Evolutionary conservation across 2,329 filamentous ascomycete genomes (phyloP), one percentile per base, ranked within the genome.

Genomic region (Fusarium marasasianum): DNA sequence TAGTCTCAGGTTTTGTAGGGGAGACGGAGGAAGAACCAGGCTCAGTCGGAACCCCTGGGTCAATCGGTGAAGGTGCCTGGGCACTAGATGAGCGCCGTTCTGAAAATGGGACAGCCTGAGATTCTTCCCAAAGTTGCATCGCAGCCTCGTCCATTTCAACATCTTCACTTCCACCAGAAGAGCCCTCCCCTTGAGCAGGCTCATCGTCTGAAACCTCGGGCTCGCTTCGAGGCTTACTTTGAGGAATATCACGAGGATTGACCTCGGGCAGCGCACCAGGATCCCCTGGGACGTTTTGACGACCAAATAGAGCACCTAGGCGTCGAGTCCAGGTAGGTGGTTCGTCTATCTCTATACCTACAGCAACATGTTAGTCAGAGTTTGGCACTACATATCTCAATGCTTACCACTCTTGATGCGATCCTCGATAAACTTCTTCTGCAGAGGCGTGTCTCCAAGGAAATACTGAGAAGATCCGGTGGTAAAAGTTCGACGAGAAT

Each of bases 371-470:
- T 76, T 48, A 66, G 51, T 43, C 37, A 38, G 15, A 33, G 14
- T 14, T 37, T 44, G 11, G 26, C 26, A 18, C n/a, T 44, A 26
- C 5, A 20, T 7, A 20, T 20, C 6, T 40, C n/a, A 18, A 58
- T 37, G 66, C 78, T 73, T 69, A 77, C 79, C 60, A 11, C 62
- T 54, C 22, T 71, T 65, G n/a, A 75, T 38, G 29, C 40, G 41
- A 9, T 67, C 40, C 56, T 82, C 79, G 20, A 82, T 37, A 15
- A 57, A 63, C 48, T 69, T 75, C 66, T 73, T 76, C 69, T 82
- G 80, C 37, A 74, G 54, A 43, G 75, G 76, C 15, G 80, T 82
- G 45, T 81, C 78, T 11, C 80, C 81, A 31, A 72, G 71, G 76
- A 79, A 78, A 57, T 77, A 81, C 56, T 77, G 73, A 18, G 68